phyloP scores from a whole-genome alignment of 2,329 filamentous ascomycete genomes.

The Phialophora chinensis region DNA sequence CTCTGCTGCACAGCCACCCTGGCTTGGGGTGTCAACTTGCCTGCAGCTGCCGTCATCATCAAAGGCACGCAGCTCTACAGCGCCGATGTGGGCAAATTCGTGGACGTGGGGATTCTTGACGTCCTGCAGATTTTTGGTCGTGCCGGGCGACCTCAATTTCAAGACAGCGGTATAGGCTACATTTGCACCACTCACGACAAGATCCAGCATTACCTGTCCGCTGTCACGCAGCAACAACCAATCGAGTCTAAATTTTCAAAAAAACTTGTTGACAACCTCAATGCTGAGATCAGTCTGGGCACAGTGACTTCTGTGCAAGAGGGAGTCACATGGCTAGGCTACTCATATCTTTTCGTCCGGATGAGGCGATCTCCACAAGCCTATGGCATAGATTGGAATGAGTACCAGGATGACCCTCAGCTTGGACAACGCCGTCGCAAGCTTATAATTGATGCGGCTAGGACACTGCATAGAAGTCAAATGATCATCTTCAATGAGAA shows the following conservation, averaged over 20 bases:
- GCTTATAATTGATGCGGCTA: conserved; percentile 85
- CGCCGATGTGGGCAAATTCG: conserved; percentile 93
- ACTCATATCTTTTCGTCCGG: conserved; percentile 95
- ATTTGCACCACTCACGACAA: conserved; percentile 98
- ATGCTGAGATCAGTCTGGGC: conserved; percentile 90
- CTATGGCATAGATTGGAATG: conserved; percentile 94
- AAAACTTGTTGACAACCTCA: conserved; percentile 94
- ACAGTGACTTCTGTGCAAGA: conserved; percentile 94
- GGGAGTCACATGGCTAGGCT: conserved; percentile 95
- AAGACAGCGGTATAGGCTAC: conserved; percentile 96
- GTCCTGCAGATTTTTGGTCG: conserved; percentile 98
- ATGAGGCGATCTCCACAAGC: conserved; percentile 91
- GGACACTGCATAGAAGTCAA: conserved; percentile 86
- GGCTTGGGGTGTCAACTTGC: conserved; percentile 98
- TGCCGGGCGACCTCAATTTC: conserved; percentile 95
- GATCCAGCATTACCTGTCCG: conserved; percentile 85
- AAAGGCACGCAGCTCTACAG: conserved; percentile 98
- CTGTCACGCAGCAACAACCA: conserved; percentile 92
- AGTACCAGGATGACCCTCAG: conserved; percentile 84
- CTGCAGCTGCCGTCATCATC: conserved; percentile 94
- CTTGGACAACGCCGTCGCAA: conserved; percentile 85
- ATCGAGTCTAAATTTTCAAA: conserved; percentile 97
- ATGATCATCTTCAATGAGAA: conserved; percentile 99
- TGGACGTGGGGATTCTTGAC: conserved; percentile 93
- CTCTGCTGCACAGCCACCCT: conserved; percentile 97